These are phyloP conservation scores for Austroboletus novae-zelandiae DNA, from an alignment of 1,284 basidiomycete species.

Conservation along the genomic window DNA sequence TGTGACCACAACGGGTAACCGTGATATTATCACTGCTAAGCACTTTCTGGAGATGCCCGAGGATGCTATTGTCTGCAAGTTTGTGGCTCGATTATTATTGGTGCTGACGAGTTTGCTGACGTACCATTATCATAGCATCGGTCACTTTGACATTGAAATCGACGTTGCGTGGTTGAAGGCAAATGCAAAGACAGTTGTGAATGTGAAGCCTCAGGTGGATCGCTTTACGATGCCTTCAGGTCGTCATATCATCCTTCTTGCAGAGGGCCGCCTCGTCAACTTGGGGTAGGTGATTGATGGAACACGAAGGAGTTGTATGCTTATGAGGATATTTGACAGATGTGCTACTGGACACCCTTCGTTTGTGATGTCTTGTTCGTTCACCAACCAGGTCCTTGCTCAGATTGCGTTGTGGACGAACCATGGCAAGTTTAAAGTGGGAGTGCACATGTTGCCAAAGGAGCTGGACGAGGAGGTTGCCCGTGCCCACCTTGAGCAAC, in stretches of 20 bases:
- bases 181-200: constrained; percentile 82
- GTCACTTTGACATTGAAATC: constrained; percentile 99
- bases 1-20: constrained; percentile 98
- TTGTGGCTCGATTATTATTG: constrained; percentile 30
- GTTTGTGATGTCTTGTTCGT: constrained; percentile 99
- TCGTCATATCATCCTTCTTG: constrained; percentile 95
- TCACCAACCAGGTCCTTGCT: constrained; percentile 97
- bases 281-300: constrained; percentile 66
- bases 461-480: constrained; percentile 99
- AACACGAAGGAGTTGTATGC: neutral
- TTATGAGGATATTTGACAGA: constrained; percentile 28
- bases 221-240: constrained; percentile 91
- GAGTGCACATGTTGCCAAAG: constrained; percentile 97
- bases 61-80: constrained; percentile 99
- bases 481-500: constrained; percentile 86
- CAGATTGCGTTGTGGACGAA: constrained; percentile 99
- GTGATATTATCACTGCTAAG: constrained; percentile 93
- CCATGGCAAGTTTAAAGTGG: constrained; percentile 86
- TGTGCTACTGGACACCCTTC: constrained; percentile 93
- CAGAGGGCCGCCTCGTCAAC: constrained; percentile 99
- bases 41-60: constrained; percentile 97
- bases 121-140: constrained; percentile 74
- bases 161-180: constrained; percentile 99
- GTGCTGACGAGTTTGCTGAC: constrained; percentile 6
- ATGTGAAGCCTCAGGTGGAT: constrained; percentile 99